Conservation (phyloP, 2,329 filamentous ascomycete genomes). For the Paecilomyces variotii region DNA sequence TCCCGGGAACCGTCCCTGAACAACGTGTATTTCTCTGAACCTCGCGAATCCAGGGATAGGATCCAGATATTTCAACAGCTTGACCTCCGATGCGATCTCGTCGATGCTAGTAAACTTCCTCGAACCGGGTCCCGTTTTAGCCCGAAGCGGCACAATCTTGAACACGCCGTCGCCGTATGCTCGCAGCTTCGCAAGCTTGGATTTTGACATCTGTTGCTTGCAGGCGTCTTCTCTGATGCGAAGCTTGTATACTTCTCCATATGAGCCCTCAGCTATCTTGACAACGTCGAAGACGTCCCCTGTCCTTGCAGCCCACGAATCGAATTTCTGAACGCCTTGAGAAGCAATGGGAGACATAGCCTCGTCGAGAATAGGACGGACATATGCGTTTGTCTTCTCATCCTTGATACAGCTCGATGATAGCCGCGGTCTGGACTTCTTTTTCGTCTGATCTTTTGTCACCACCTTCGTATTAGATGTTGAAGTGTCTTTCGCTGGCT, state of each 20-base stretch:
- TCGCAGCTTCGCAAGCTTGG: slow-evolving; percentile 28
- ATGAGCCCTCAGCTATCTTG: slow-evolving; percentile 60
- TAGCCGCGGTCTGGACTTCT: slow-evolving; percentile 13
- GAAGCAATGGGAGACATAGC: slow-evolving; percentile 27
- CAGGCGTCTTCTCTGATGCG: slow-evolving; percentile 30
- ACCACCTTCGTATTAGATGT: not conserved
- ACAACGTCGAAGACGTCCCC: slow-evolving; percentile 38
- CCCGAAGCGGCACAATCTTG: slow-evolving; percentile 42
- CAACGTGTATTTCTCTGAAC: slow-evolving; percentile 51
- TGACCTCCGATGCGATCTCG: slow-evolving; percentile 43
- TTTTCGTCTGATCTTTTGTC: slow-evolving; percentile 1
- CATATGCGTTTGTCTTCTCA: slow-evolving; percentile 26
- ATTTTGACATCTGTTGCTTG: slow-evolving; percentile 27
- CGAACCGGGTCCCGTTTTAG: slow-evolving; percentile 31
- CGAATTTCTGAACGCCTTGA: slow-evolving; percentile 30
- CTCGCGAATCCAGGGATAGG: slow-evolving; percentile 55
- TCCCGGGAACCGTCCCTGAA: slow-evolving; percentile 48
- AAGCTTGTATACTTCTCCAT: slow-evolving; percentile 57
- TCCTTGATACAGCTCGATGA: slow-evolving; percentile 28
- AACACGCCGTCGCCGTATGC: slow-evolving; percentile 38
- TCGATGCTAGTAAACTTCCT: slow-evolving; percentile 38
- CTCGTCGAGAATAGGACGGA: slow-evolving; percentile 28
- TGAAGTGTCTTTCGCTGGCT: not conserved
- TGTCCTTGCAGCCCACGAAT: slow-evolving; percentile 30
- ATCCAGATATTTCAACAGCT: slow-evolving; percentile 50